phyloP scores from a whole-genome alignment of 2,329 filamentous ascomycete genomes.

The Xylariaceae sp. region DNA sequence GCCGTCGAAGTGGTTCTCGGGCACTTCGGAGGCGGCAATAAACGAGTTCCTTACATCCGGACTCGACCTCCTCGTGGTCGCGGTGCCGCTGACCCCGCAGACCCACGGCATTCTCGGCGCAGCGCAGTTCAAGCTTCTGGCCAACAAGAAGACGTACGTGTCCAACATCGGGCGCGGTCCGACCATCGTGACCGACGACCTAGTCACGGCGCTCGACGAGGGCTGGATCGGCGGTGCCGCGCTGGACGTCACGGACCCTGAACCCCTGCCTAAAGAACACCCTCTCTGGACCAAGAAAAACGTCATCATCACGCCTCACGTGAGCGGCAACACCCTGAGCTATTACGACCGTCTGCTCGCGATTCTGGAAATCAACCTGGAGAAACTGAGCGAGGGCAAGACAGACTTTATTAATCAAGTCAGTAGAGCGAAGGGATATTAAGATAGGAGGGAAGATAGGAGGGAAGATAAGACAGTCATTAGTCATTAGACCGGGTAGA shows the following conservation, averaged over 20 bases:
- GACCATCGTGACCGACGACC: constrained; percentile 37
- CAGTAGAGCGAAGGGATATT: constrained; percentile 31
- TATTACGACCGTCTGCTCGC: constrained; percentile 26
- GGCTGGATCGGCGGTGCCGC: constrained; percentile 49
- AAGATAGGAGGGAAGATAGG: neutral
- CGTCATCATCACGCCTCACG: constrained; percentile 45
- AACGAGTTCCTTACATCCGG: constrained; percentile 38
- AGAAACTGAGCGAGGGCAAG: constrained; percentile 26
- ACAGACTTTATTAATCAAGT: constrained; percentile 29
- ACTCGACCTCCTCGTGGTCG: constrained; percentile 39
- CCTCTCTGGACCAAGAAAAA: constrained; percentile 60
- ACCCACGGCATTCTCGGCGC: constrained; percentile 39
- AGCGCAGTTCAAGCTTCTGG: constrained; percentile 35
- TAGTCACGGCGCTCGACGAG: constrained; percentile 48
- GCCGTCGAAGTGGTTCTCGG: constrained; percentile 39
- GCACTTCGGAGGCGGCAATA: constrained; percentile 30
- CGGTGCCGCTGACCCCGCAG: constrained; percentile 37
- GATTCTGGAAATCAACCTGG: constrained; percentile 28
- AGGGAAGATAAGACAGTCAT: no score
- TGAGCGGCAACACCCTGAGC: constrained; percentile 28
- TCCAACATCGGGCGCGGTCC: constrained; percentile 59
- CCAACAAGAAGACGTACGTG: constrained; percentile 44
- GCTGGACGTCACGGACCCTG: constrained; percentile 64
- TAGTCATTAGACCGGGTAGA: no score
- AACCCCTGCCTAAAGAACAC: constrained; percentile 57